Evolutionary conservation across 2,329 filamentous ascomycete species (phyloP).

Genomic region (Fusarium brachygibbosum): DNA sequence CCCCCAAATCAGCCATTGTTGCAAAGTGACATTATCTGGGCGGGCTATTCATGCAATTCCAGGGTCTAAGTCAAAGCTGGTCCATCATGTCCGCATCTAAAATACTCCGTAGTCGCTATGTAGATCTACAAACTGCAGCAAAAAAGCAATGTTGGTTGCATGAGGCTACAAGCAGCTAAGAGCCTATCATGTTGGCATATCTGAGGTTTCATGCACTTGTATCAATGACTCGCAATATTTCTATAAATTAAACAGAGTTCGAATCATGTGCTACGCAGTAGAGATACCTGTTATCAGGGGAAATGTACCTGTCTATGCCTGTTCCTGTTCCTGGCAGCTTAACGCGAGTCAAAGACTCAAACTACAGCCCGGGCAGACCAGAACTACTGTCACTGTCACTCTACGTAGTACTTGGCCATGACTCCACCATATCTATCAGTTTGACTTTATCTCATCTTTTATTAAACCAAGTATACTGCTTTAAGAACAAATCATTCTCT

Average conservation of each 20-base stretch:
- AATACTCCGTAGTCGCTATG: constrained; percentile 6
- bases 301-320: background rate
- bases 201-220: background rate
- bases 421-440: constrained; percentile 18
- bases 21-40: constrained; percentile 8
- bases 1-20: background rate
- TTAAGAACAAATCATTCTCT: background rate
- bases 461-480: background rate
- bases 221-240: constrained; percentile 23
- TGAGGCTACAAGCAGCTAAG: background rate
- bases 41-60: constrained; percentile 13
- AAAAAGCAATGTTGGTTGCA: constrained; percentile 32
- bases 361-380: constrained; percentile 24
- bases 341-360: constrained; percentile 37
- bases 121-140: constrained; percentile 23
- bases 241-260: constrained; percentile 4
- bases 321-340: background rate
- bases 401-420: constrained; percentile 3
- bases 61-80: constrained; percentile 15
- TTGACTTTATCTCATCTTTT: background rate
- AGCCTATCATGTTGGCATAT: constrained; percentile 12
- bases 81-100: constrained; percentile 3
- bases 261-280: background rate
- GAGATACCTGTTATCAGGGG: constrained; percentile 17
- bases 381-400: constrained; percentile 5